phyloP scores from a whole-genome alignment of 768 basidiomycete species.

The Antrodiella citrinella region DNA sequence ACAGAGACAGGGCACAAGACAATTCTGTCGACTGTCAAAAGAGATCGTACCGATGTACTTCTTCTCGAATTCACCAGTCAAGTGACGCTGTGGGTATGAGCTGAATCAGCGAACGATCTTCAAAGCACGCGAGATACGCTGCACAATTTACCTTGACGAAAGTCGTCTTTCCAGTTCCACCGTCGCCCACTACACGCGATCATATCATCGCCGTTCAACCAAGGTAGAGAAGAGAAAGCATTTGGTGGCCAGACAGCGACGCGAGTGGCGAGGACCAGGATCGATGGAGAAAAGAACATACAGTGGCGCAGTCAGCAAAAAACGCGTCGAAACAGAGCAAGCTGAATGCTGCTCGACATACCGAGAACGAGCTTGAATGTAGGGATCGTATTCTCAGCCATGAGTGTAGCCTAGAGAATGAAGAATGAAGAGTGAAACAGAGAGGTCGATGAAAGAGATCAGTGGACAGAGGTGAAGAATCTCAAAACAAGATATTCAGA shows the following conservation, averaged over 20 bases:
- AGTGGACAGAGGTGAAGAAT: slow-evolving; percentile 12
- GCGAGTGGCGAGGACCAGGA: slow-evolving; percentile 19
- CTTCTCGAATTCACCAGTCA: slow-evolving; percentile 99
- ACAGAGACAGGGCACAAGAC: slow-evolving; percentile 4
- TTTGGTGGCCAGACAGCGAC: slow-evolving; percentile 5
- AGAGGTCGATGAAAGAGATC: slow-evolving; percentile 26
- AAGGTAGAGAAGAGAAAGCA: slow-evolving; percentile 11
- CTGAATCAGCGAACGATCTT: slow-evolving; percentile 52
- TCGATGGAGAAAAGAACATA: slow-evolving; percentile 43
- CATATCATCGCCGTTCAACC: slow-evolving; percentile 15
- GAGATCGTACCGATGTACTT: slow-evolving; percentile 85
- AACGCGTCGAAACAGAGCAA: slow-evolving; percentile 1
- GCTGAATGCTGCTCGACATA: slow-evolving; percentile 31
- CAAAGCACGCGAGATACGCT: slow-evolving; percentile 11
- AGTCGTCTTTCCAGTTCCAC: slow-evolving; percentile 96
- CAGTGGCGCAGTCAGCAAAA: slow-evolving; percentile 20
- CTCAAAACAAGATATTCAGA: not conserved
- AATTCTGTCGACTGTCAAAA: too few species aligned
- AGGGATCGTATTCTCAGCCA: slow-evolving; percentile 50
- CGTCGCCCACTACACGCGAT: slow-evolving; percentile 71
- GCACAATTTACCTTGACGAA: slow-evolving; percentile 90
- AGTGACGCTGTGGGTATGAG: slow-evolving; percentile 62
- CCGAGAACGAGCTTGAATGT: slow-evolving; percentile 99
- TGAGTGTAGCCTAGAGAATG: slow-evolving; percentile 26
- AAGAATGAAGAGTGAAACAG: slow-evolving; percentile 27